Percentiles rank a stretch among this genome's conserved stretches.
Evolutionary conservation across 768 basidiomycete species (phyloP).

Genomic region (Boletus rubroflammeus): DNA sequence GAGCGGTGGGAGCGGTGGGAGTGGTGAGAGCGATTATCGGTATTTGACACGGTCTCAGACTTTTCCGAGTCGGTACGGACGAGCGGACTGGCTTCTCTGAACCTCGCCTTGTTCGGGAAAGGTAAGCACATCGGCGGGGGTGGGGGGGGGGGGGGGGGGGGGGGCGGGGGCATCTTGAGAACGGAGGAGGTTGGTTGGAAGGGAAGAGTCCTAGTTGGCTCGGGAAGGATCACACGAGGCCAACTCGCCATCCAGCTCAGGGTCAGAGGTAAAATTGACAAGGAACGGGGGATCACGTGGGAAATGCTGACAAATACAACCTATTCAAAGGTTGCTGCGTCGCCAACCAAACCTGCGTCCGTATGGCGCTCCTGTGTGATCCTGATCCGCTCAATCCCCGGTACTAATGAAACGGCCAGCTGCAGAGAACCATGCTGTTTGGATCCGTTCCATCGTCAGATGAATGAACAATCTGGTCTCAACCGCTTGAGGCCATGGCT

Average conservation of each 20-base stretch:
- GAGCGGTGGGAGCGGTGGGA: conserved; percentile 29
- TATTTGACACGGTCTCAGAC: conserved; percentile 41
- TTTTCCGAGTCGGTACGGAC: conserved; percentile 39
- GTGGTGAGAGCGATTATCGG: conserved; percentile 29
- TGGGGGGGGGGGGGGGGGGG: conserved; percentile 48
- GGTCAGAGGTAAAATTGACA: conserved; percentile 25
- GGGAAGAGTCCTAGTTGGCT: conserved; percentile 17
- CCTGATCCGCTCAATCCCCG: conserved; percentile 15
- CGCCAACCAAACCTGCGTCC: conserved; percentile 17
- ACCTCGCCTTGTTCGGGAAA: conserved; percentile 36
- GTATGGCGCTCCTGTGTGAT: conserved; percentile 19
- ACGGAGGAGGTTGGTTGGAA: conserved; percentile 13
- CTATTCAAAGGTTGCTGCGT: conserved; percentile 16
- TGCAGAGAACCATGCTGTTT: conserved; percentile 12
- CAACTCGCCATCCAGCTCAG: conserved; percentile 16
- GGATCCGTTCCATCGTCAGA: conserved; percentile 9
- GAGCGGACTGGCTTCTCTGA: conserved; percentile 30
- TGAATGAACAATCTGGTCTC: neutral
- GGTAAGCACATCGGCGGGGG: conserved; percentile 60
- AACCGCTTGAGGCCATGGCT: neutral
- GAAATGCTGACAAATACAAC: conserved; percentile 25
- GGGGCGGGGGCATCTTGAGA: conserved; percentile 46
- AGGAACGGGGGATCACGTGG: conserved; percentile 6
- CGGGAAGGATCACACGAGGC: conserved; percentile 29
- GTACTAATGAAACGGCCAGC: conserved; percentile 11